Conservation (phyloP, 768 basidiomycete genomes). For the Boletellus ananas region DNA sequence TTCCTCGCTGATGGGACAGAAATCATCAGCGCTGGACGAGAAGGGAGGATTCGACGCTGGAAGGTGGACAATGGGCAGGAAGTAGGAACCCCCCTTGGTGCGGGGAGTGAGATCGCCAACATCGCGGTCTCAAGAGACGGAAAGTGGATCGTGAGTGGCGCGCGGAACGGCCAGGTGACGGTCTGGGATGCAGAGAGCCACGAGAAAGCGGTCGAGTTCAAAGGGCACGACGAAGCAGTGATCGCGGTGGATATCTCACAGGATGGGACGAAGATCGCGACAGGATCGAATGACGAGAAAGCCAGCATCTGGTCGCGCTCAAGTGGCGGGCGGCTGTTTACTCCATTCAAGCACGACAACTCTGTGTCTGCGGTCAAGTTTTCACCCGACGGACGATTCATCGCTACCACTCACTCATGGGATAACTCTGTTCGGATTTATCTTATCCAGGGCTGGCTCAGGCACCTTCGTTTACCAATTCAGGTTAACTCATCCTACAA, state of each 20-base stretch:
- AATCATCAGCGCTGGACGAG: background rate
- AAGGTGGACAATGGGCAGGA: background rate
- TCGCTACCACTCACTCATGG: background rate
- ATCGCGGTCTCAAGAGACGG: background rate
- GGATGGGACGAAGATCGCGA: background rate
- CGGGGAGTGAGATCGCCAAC: background rate
- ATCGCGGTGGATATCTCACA: background rate
- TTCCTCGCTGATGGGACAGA: background rate
- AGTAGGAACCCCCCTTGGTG: background rate
- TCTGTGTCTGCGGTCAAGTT: background rate
- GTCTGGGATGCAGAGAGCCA: background rate
- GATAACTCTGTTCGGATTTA: too few relatives aligned
- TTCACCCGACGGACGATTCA: background rate
- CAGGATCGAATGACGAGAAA: background rate
- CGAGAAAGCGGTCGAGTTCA: background rate
- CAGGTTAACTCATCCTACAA: too few relatives aligned
- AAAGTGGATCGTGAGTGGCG: constrained; percentile 1
- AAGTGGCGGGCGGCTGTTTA: background rate
- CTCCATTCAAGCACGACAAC: background rate
- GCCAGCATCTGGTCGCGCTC: background rate
- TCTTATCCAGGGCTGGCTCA: too few relatives aligned
- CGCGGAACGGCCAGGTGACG: background rate
- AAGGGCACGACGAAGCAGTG: background rate
- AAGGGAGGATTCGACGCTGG: constrained; percentile 1
- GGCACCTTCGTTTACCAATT: too few relatives aligned